Conservation (phyloP, 192 early-diverging fungal species). For the Coemansia sp. region DNA sequence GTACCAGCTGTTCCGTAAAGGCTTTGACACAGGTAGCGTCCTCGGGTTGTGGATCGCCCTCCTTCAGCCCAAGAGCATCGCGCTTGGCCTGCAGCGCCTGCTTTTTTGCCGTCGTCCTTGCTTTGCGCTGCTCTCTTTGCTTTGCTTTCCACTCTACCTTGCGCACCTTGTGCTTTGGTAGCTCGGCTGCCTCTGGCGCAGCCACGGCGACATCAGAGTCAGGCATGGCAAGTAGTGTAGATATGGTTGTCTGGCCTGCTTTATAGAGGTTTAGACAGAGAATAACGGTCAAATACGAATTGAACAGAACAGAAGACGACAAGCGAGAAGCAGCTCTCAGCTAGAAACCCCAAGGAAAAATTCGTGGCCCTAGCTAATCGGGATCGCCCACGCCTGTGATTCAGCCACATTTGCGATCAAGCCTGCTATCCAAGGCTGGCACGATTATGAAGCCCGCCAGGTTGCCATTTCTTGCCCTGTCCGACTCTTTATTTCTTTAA, state of each 20-base stretch:
- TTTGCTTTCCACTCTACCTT: slow-evolving; percentile 1
- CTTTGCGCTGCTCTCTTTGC: neutral
- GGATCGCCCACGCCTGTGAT: too few species aligned
- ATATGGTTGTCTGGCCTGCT: too few species aligned
- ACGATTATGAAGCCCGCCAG: neutral
- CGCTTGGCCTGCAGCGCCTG: slow-evolving; percentile 1
- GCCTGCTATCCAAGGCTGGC: neutral
- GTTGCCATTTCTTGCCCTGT: neutral
- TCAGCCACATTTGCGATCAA: too few species aligned
- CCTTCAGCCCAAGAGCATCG: neutral
- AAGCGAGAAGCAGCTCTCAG: too few species aligned
- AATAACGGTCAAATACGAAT: too few species aligned
- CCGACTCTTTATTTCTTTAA: neutral
- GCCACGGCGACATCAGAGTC: neutral
- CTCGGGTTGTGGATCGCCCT: neutral
- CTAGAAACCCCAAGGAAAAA: too few species aligned
- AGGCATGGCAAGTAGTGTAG: too few species aligned
- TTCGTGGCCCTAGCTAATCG: too few species aligned
- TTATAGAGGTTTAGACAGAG: too few species aligned
- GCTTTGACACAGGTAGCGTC: neutral
- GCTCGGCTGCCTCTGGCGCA: neutral
- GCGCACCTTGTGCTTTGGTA: slow-evolving; percentile 1
- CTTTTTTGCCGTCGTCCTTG: neutral
- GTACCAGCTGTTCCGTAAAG: neutral
- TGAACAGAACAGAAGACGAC: too few species aligned